Conservation (phyloP, 805 yeast genomes). For the Kazachstania kunashirensis region DNA sequence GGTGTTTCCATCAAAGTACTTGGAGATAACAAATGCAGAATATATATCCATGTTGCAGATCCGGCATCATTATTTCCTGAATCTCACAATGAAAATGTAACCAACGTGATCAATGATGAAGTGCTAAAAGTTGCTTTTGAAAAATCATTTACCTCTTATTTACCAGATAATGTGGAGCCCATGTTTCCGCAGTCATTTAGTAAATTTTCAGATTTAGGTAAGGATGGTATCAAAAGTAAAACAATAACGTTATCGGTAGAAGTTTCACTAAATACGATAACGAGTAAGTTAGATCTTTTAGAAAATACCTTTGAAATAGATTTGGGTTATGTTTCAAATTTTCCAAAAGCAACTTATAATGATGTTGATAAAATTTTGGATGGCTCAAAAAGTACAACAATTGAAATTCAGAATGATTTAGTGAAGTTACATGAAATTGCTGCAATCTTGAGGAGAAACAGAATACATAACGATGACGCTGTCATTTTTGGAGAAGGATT, state of each 20-base stretch:
- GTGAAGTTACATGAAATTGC: conserved; percentile 26
- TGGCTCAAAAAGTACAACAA: conserved; percentile 9
- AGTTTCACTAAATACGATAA: conserved; percentile 23
- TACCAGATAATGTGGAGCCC: conserved; percentile 54
- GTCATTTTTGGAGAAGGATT: conserved; percentile 33
- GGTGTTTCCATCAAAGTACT: conserved; percentile 57
- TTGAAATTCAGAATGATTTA: conserved; percentile 28
- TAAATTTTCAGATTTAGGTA: conserved; percentile 43
- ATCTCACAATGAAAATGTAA: conserved; percentile 8
- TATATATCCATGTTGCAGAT: conserved; percentile 77
- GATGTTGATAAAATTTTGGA: conserved; percentile 46
- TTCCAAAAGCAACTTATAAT: conserved; percentile 50
- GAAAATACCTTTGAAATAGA: conserved; percentile 28
- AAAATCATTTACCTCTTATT: conserved; percentile 58
- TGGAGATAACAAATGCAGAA: conserved; percentile 28
- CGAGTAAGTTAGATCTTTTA: conserved; percentile 14
- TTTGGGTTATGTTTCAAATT: conserved; percentile 37
- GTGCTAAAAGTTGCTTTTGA: conserved; percentile 49
- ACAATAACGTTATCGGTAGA: conserved; percentile 38
- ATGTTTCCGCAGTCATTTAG: conserved; percentile 61
- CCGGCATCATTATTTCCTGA: conserved; percentile 56
- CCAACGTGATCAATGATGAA: conserved; percentile 16
- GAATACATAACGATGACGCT: conserved; percentile 33
- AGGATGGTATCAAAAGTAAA: conserved; percentile 34
- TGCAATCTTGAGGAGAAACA: conserved; percentile 14